phyloP scores from a whole-genome alignment of 345 rosid genomes.

The Syzygium aromaticum region DNA sequence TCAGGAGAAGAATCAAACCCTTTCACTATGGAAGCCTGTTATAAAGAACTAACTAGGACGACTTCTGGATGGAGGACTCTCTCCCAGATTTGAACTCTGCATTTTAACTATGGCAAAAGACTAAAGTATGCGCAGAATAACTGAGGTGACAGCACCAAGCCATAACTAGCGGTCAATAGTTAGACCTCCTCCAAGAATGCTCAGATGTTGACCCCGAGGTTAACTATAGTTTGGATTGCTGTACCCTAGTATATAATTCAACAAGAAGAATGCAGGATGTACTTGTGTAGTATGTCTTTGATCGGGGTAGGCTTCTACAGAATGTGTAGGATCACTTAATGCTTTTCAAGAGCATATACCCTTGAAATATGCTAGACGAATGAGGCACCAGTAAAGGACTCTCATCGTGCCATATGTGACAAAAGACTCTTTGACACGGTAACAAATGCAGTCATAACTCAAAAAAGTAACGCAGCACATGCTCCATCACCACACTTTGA shows the following conservation, averaged over 20 bases:
- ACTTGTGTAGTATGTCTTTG: neutral
- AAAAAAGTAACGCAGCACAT: neutral
- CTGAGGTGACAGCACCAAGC: neutral
- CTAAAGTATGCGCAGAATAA: neutral
- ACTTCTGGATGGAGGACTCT: neutral
- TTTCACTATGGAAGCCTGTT: neutral
- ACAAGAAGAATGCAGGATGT: neutral
- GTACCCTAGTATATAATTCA: neutral
- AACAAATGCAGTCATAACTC: neutral
- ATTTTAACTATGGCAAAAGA: neutral
- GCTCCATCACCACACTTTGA: neutral
- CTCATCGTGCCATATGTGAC: neutral
- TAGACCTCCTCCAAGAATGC: neutral
- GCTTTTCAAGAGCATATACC: neutral
- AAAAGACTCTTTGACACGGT: neutral
- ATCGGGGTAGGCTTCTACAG: neutral
- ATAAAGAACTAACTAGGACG: neutral
- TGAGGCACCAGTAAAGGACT: neutral
- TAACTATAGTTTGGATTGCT: neutral
- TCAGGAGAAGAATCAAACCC: neutral
- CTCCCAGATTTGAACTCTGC: neutral
- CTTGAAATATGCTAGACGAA: neutral
- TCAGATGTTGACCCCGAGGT: neutral
- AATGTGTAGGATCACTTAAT: neutral
- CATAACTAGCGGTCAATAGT: neutral